Conservation (phyloP, 441 rosid genomes). For the Aquilaria agallochum region DNA sequence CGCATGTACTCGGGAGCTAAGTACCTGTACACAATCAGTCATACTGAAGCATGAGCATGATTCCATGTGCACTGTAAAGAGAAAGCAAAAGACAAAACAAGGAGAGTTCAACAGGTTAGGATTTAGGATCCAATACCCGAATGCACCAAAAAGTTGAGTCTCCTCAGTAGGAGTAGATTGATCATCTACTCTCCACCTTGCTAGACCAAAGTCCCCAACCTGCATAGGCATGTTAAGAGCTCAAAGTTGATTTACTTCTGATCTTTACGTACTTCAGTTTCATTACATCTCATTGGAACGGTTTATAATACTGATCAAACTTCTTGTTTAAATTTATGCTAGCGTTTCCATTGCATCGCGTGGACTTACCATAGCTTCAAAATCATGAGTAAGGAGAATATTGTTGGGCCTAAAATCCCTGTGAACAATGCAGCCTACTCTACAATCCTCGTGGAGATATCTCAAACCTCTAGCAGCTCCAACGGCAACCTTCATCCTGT, state of each 20-base stretch:
- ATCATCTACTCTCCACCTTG: constrained; percentile 56
- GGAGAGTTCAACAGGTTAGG: not conserved
- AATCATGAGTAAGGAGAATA: constrained; percentile 60
- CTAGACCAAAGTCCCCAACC: constrained; percentile 66
- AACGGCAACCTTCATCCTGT: constrained; percentile 45
- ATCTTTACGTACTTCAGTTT: not conserved
- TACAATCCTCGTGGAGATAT: constrained; percentile 59
- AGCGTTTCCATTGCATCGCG: no score
- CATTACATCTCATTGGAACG: not conserved
- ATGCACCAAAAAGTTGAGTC: constrained; percentile 41
- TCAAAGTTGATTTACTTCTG: not conserved
- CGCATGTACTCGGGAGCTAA: constrained; percentile 54
- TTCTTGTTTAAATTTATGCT: not conserved
- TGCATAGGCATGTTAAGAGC: constrained; percentile 2
- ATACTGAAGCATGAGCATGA: no score
- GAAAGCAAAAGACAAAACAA: no score
- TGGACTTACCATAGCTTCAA: constrained; percentile 43
- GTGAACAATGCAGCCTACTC: constrained; percentile 59
- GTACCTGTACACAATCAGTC: constrained; percentile 28
- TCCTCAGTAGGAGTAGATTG: constrained; percentile 41
- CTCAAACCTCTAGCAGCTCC: constrained; percentile 60
- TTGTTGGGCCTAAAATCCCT: constrained; percentile 52
- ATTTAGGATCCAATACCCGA: constrained; percentile 30
- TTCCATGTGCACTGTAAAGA: not conserved
- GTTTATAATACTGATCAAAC: not conserved